Percentiles rank a stretch among this genome's conserved stretches.
Conservation (phyloP, 768 basidiomycete genomes). For the Macrolepiota fuliginosa region DNA sequence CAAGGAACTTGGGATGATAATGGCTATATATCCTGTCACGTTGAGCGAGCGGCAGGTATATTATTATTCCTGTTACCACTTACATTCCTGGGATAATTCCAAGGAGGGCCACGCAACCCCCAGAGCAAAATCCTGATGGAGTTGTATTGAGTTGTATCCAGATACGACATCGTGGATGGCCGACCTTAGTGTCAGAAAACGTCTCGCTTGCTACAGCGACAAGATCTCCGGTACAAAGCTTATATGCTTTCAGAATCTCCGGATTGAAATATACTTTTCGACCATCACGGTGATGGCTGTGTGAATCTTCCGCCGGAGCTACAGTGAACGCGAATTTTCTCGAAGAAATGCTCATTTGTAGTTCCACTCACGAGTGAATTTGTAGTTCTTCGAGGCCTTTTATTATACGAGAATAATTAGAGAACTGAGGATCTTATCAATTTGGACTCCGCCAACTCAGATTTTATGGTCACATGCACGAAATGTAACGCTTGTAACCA, state of each 20-base stretch:
- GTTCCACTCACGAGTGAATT: background rate
- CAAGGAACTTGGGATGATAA: constrained; percentile 54
- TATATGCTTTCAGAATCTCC: constrained; percentile 58
- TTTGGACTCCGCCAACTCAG: background rate
- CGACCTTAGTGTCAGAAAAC: constrained; percentile 26
- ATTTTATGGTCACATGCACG: background rate
- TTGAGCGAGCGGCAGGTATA: background rate
- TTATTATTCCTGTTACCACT: constrained; percentile 26
- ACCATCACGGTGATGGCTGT: constrained; percentile 38
- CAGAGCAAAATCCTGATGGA: constrained; percentile 54
- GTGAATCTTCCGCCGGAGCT: constrained; percentile 31
- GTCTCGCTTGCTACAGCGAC: constrained; percentile 48
- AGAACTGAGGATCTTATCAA: background rate
- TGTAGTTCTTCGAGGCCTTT: background rate
- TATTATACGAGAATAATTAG: background rate
- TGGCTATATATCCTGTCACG: constrained; percentile 33
- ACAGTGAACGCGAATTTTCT: constrained; percentile 40
- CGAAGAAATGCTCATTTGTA: constrained; percentile 21
- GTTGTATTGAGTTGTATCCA: background rate
- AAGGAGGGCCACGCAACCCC: constrained; percentile 78
- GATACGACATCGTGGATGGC: background rate
- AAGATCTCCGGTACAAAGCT: constrained; percentile 68
- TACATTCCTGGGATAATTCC: constrained; percentile 58
- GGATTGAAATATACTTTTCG: constrained; percentile 64
- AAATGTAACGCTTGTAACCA: background rate